These are phyloP conservation scores for Scedosporium dehoogii DNA, from an alignment of 2,329 filamentous ascomycete genomes.

Conservation along the genomic window DNA sequence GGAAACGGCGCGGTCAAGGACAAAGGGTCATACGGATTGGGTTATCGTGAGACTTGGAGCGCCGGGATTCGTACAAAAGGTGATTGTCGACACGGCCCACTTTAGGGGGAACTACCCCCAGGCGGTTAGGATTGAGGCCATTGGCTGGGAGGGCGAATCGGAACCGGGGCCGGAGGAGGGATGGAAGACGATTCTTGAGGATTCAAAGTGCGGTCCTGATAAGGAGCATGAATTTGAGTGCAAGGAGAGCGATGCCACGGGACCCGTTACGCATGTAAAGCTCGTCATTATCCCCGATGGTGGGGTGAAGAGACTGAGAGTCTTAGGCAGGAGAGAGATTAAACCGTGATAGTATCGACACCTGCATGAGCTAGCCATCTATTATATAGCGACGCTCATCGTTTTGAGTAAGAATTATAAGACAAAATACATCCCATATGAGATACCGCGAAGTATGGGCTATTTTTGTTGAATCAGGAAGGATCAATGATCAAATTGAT, in stretches of 20 bases:
- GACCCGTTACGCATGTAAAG: slow-evolving; percentile 70
- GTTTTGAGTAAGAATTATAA: neutral
- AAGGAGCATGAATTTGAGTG: slow-evolving; percentile 58
- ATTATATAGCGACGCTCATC: neutral
- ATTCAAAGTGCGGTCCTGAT: slow-evolving; percentile 63
- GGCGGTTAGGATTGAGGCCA: slow-evolving; percentile 57
- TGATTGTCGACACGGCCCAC: slow-evolving; percentile 72
- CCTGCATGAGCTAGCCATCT: too few relatives aligned
- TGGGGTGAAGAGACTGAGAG: slow-evolving; percentile 77
- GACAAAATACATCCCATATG: too few relatives aligned
- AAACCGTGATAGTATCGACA: neutral
- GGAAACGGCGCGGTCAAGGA: slow-evolving; percentile 70
- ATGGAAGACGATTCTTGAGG: slow-evolving; percentile 57
- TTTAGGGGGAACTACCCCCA: slow-evolving; percentile 80
- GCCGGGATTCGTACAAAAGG: slow-evolving; percentile 50
- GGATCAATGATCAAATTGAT: too few relatives aligned
- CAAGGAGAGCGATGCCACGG: slow-evolving; percentile 26
- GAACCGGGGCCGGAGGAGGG: slow-evolving; percentile 45
- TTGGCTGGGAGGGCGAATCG: slow-evolving; percentile 42
- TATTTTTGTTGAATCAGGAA: too few relatives aligned
- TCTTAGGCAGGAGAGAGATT: slow-evolving; percentile 53
- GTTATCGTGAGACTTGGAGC: slow-evolving; percentile 65
- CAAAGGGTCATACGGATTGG: slow-evolving; percentile 68
- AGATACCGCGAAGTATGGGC: too few relatives aligned
- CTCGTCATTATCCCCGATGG: slow-evolving; percentile 89